Evolutionary conservation across 108 stramenopile species (phyloP), one percentile per base, ranked within the genome.

Genomic region (Seminavis robusta): DNA sequence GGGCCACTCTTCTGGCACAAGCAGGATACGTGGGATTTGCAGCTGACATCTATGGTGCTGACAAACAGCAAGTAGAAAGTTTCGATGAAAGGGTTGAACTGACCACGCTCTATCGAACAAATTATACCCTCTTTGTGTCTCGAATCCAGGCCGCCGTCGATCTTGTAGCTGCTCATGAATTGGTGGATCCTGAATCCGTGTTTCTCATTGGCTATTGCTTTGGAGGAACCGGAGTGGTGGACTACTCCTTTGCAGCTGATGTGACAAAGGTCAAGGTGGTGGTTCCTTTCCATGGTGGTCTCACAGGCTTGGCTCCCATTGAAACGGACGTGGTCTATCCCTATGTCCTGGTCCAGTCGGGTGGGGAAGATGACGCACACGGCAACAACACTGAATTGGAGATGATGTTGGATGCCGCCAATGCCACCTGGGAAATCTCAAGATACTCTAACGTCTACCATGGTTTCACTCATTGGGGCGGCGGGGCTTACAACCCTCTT

Each of bases 361-460:
- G 76, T 23, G 71, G 71, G n/a, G 56, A 57, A 10, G 67, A 67
- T 43, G 67, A 59, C 28, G 42, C 32, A 23, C 71, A 73, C 43
- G 64, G 52, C 39, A 68, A 72, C 37, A 34, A 67, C 17, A 64
- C 62, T 27, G 44, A 54, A 13, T 40, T 77, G 42, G 76, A 77
- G 61, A 40, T 24, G 4, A 45, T 47, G 4, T 57, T 77, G 5
- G 56, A 73, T 25, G 61, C 32, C 1, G 62, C 55, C 16, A 59
- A 56, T 46, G 66, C 71, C 1, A 33, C 47, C 13, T 77, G 71
- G 67, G 76, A 77, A 60, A 62, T 77, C 46, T 53, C 65, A 11
- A 41, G 76, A 24, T 77, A 68, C 45, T 51, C 66, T 23, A 61
- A 36, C 23, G 55, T 62, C 19, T 15, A 44, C 16, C 31, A 27